Evolutionary conservation across 306 rosid genomes (phyloP), one percentile per base, ranked within the genome.

Genomic region (Leucaena leucocephala): DNA sequence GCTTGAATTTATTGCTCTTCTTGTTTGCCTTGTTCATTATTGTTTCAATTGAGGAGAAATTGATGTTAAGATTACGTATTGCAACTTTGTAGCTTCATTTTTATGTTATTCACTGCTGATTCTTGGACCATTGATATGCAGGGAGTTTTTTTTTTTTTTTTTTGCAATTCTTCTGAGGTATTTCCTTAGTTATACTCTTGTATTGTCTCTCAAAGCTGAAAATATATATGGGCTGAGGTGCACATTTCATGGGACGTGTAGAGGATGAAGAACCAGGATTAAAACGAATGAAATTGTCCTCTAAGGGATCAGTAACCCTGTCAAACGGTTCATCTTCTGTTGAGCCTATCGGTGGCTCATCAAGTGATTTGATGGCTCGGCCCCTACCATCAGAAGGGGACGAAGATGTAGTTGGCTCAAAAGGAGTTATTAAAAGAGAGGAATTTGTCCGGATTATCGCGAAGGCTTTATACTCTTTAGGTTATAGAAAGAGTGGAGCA

Each of bases 201-300:
- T 75, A 16, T 79, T 81, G 80, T 79, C 86, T 72, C 72, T 79
- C 66, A 12, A 79, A 55, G 52, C 67, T 77, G 82, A 76, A 85
- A 76, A 75, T 81, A 89, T 95, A 85, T 88, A 96, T 96, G 99
- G 99, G 94, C 97, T 96, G 98, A 96, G 93, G 93, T 85, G 87
- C 76, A 81, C 98, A 84, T 96, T 95, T 93, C 97, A 96, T 96
- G 99, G 99, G 99, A 89, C 98, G 99, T 90, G 93, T 91, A 87
- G 98, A 88, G 72, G 98, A 96, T 93, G 99, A 93, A 89, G 98
- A 93, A 86, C 99, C 99, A 91, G 97, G 93, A 46, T 84, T 89
- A 55, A 96, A 96, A 88, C 98, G 99, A 19, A 83, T 96, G 94
- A 96, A 90, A 78, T 61, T 93, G 61, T 90, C 90, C 61, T 81